Base-by-base conservation (phyloP, 225 moss, liverwort and hornwort genomes). In the Neckera pumila region DNA sequence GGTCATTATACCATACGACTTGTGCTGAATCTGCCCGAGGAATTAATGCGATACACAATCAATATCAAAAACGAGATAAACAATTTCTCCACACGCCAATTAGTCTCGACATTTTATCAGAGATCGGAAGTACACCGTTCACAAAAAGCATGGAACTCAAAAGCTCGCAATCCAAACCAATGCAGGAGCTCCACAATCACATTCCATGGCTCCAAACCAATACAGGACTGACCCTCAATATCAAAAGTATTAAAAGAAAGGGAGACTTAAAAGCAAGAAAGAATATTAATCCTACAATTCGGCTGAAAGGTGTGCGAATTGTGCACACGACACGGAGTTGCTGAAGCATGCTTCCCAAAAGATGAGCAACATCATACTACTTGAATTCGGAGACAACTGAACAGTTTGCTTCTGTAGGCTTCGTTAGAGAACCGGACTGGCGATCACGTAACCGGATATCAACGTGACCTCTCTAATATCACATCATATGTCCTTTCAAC, bases 1-100 rank as follows among this genome's bases (percentile, higher is more conserved):
- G 73, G 88, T 93, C 97, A 97, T 96, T 61, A 85, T 92, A 88
- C 81, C 85, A 94, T 81, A 83, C 88, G 60, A 85, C 82, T 77
- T 88, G 91, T 89, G 90, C 91, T 90, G 92, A 89, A 90, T 67
- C 91, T 89, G 90, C 70, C 38, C 74, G 26, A 62, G 53, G 38
- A 81, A n/a, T n/a, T 33, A 78, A 54, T 21, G 56, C 45, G 49
- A 57, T 54, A 21, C 47, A 76, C 47, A 82, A 42, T 60, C 65
- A 74, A 38, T 17, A 57, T 43, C 12, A 19, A 34, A 53, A 80
- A 80, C n/a, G 56, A 53, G 60, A 16, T 54, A 8, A 45, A 42
- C 17, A 12, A 36, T 30, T 57, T 49, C 43, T 15, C 38, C 17
- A n/a, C 54, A 61, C n/a, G 67, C 57, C 83, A 62, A 42, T 45